Conservation (phyloP, 2,329 filamentous ascomycete species). For the Acarospora socialis region DNA sequence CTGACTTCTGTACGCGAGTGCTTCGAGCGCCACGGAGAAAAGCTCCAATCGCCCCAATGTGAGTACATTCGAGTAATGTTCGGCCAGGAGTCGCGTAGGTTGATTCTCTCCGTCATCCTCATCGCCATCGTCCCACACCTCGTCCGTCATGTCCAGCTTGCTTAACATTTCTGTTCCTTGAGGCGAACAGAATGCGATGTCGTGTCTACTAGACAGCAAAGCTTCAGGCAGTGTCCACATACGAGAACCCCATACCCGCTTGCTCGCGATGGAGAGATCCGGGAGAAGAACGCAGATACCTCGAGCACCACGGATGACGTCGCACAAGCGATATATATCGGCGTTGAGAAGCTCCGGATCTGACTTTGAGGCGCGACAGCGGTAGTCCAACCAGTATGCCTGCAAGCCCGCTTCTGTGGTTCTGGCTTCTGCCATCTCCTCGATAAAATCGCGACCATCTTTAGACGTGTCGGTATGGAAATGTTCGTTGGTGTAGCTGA, state of each 20-base stretch:
- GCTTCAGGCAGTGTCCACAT: conserved; percentile 18
- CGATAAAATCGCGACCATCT: too few species aligned
- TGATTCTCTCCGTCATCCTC: conserved; percentile 6
- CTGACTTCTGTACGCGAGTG: conserved; percentile 12
- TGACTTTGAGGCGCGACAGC: neutral
- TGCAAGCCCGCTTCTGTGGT: conserved; percentile 1
- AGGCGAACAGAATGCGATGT: conserved; percentile 11
- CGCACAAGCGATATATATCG: conserved; percentile 18
- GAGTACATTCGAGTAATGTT: conserved; percentile 18
- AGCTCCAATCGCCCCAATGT: conserved; percentile 18
- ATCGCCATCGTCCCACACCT: conserved; percentile 15
- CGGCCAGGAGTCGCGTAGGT: conserved; percentile 15
- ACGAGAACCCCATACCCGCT: conserved; percentile 14
- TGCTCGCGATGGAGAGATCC: conserved; percentile 9
- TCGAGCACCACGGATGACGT: conserved; percentile 14
- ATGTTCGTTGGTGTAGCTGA: conserved; percentile 1
- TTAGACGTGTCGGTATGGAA: neutral
- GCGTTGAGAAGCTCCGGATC: conserved; percentile 6
- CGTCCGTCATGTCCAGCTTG: conserved; percentile 15
- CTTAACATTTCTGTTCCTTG: conserved; percentile 9
- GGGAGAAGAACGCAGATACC: conserved; percentile 14
- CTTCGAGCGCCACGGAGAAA: conserved; percentile 16
- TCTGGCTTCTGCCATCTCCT: neutral
- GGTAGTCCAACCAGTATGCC: conserved; percentile 7
- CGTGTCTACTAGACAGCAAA: conserved; percentile 12